These are phyloP conservation scores for Orbilia ellipsospora DNA, from an alignment of 2,329 filamentous ascomycete genomes.

Conservation along the genomic window DNA sequence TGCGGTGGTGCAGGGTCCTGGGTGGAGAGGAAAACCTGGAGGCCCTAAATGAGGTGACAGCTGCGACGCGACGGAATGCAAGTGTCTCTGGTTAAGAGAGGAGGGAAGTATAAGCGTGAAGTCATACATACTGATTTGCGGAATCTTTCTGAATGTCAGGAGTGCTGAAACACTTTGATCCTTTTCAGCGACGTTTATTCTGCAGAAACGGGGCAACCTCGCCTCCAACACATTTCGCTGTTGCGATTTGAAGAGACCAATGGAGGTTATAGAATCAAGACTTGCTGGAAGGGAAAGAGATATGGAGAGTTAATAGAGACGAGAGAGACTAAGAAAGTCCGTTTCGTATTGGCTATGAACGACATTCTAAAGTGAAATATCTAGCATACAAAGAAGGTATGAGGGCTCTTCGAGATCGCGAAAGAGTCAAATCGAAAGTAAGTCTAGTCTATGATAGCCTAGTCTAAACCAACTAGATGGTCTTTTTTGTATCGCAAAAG, in stretches of 20 bases:
- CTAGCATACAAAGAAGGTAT: neutral
- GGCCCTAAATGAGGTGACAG: too few species aligned
- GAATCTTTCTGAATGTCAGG: too few species aligned
- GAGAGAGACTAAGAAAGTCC: neutral
- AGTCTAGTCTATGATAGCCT: neutral
- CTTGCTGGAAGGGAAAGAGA: neutral
- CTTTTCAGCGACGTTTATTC: too few species aligned
- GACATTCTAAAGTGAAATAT: neutral
- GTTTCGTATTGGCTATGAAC: neutral
- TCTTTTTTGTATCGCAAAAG: slow-evolving; percentile 5
- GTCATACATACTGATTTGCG: too few species aligned
- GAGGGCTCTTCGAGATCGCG: neutral
- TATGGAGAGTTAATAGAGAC: neutral
- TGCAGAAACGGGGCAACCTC: neutral
- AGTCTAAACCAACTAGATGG: neutral
- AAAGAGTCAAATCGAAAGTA: slow-evolving; percentile 1
- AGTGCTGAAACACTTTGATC: too few species aligned
- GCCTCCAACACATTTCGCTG: slow-evolving; percentile 12
- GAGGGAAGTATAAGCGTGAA: too few species aligned
- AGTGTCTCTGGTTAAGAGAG: too few species aligned
- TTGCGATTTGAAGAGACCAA: neutral
- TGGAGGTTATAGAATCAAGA: neutral
- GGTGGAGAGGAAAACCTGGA: too few species aligned
- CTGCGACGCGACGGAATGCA: too few species aligned
- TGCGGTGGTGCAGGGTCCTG: too few species aligned